Evolutionary conservation across 2,329 filamentous ascomycete genomes (phyloP).

Genomic region (Colletotrichum salicis): DNA sequence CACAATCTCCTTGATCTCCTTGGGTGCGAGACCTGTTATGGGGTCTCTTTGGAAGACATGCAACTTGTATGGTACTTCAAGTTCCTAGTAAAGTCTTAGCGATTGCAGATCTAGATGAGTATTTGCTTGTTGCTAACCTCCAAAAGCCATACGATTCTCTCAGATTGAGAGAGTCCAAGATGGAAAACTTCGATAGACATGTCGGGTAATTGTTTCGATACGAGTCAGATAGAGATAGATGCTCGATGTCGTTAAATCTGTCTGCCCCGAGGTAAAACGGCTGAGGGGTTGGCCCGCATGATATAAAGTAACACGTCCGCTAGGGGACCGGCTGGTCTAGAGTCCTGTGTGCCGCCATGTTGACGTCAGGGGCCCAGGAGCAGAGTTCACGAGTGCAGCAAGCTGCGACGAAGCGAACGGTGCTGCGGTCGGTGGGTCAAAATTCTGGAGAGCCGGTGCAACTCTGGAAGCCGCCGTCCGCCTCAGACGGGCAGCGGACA

Average conservation of each 20-base stretch:
- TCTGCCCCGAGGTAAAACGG: background rate
- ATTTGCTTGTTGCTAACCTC: constrained; percentile 8
- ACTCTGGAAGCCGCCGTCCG: constrained; percentile 24
- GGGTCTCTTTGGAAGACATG: constrained; percentile 26
- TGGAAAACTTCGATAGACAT: constrained; percentile 38
- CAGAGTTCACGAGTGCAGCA: constrained; percentile 1
- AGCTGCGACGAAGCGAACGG: background rate
- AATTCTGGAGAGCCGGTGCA: constrained; percentile 8
- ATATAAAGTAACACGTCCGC: background rate
- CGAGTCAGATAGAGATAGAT: no score
- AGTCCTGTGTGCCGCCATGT: constrained; percentile 8
- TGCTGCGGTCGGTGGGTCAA: background rate
- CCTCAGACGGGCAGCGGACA: constrained; percentile 13
- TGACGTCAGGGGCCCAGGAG: constrained; percentile 25
- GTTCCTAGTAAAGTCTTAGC: constrained; percentile 18
- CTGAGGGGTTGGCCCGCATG: background rate
- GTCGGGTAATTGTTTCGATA: background rate
- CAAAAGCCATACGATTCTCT: constrained; percentile 37
- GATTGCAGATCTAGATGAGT: background rate
- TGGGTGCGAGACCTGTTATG: constrained; percentile 18
- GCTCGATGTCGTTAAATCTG: background rate
- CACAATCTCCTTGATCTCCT: constrained; percentile 29
- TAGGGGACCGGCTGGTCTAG: background rate
- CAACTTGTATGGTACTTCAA: constrained; percentile 34
- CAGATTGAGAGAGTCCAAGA: constrained; percentile 36